A percentile compares a stretch with the other conserved stretches of the same genome.
Evolutionary conservation across 495 filamentous ascomycete species (phyloP).

Genomic region (Talaromyces thailandensis): DNA sequence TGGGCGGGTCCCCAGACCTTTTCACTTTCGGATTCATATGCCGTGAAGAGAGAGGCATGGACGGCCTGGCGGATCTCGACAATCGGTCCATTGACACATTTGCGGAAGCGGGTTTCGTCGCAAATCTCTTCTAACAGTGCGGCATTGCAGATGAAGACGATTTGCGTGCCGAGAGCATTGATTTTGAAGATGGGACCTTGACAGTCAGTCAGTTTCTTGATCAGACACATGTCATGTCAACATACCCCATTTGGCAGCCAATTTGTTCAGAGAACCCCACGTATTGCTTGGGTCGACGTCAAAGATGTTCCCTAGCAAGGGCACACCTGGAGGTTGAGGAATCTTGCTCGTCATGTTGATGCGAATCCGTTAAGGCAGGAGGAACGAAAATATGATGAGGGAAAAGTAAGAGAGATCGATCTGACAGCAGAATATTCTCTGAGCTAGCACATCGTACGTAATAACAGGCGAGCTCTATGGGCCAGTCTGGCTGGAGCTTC

Average conservation of each 20-base stretch:
- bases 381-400: background rate
- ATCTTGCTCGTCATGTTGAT: slow-evolving; percentile 38
- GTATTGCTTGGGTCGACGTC: slow-evolving; percentile 53
- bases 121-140: slow-evolving; percentile 60
- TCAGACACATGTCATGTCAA: background rate
- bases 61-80: slow-evolving; percentile 53
- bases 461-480: background rate
- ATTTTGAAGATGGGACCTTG: slow-evolving; percentile 64
- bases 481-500: background rate
- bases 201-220: slow-evolving; percentile 8
- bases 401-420: background rate
- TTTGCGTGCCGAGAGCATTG: slow-evolving; percentile 40
- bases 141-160: slow-evolving; percentile 45
- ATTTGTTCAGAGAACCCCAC: slow-evolving; percentile 50
- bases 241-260: slow-evolving; percentile 57
- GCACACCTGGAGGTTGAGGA: slow-evolving; percentile 57
- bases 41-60: slow-evolving; percentile 68
- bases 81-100: slow-evolving; percentile 50
- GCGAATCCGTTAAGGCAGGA: background rate
- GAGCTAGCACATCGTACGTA: background rate
- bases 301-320: slow-evolving; percentile 59
- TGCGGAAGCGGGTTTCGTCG: slow-evolving; percentile 63
- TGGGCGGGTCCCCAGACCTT: slow-evolving; percentile 60
- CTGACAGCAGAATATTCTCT: background rate
- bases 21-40: slow-evolving; percentile 48